Evolutionary conservation across 148 eudicot genomes (phyloP), one percentile per base, ranked within the genome.

Genomic region (Euryodendron excelsum): DNA sequence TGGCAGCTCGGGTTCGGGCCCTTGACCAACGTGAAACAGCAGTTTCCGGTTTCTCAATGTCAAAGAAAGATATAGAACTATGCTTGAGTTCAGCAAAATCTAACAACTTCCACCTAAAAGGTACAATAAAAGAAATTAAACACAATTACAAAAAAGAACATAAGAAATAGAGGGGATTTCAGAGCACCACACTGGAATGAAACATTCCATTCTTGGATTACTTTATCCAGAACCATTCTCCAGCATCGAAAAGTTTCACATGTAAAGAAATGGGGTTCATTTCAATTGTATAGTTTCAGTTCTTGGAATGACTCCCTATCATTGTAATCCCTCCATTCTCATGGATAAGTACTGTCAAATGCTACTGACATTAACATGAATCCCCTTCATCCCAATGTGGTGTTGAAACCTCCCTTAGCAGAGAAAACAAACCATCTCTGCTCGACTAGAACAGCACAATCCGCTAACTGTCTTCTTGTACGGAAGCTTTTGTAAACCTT

Each of bases 11-110:
- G n/a, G 92, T 85, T 77, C 82, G 81, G 25, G 94, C 94, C 75
- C 94, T 83, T 17, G 90, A 87, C 94, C 94, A 91, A 28, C 90
- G 88, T 31, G 91, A 87, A 69, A 86, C 28, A 34, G 92, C 94
- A 18, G 89, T 84, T 80, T 91, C 89, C 8, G 83, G 91, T 75
- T 85, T 85, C 63, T 83, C 88, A 67, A 89, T 75, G 25, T 86
- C 91, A 80, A 89, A 91, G 83, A 91, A 91, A 23, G 94, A 91
- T 73, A 91, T 70, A 11, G 92, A 91, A 76, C 87, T 89, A 23
- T 79, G 82, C 86, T 87, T 87, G 45, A 91, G 92, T 74, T 83
- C 88, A 21, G 87, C 94, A 86, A 87, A 91, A 83, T 91, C 94
- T 61, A 90, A 79, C 34, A 88, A 34, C 82, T 85, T 87, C 93